These are phyloP conservation scores for Oligophagozyma castellii DNA, from an alignment of 1,139 yeast species.

Conservation along the genomic window DNA sequence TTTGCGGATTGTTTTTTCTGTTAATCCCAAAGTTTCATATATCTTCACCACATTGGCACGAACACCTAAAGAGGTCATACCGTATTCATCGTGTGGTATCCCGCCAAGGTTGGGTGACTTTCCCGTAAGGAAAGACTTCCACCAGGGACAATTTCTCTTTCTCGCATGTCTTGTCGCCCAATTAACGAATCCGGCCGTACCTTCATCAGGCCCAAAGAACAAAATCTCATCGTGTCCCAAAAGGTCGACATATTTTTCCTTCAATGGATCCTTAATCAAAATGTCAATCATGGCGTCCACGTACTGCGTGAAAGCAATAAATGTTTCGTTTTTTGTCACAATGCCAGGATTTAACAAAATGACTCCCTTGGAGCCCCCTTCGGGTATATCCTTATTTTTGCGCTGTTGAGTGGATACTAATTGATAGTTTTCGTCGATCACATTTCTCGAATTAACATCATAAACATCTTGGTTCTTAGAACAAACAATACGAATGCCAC, in stretches of 20 bases:
- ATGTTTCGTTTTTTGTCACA: constrained; percentile 69
- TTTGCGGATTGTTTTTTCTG: constrained; percentile 51
- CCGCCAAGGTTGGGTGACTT: constrained; percentile 89
- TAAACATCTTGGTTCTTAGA: constrained; percentile 80
- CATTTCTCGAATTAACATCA: constrained; percentile 69
- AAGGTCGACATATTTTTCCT: constrained; percentile 76
- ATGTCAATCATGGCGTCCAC: constrained; percentile 84
- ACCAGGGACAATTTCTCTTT: constrained; percentile 91
- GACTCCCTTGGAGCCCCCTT: constrained; percentile 98
- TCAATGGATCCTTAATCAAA: constrained; percentile 64
- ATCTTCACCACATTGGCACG: constrained; percentile 85
- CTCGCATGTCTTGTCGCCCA: constrained; percentile 99
- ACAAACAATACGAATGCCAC: constrained; percentile 93
- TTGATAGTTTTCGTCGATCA: constrained; percentile 93
- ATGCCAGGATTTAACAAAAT: constrained; percentile 65
- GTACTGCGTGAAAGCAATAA: constrained; percentile 82
- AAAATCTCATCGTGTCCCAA: constrained; percentile 77
- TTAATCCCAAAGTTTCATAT: constrained; percentile 61
- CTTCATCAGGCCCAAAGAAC: constrained; percentile 97
- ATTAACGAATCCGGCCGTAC: constrained; percentile 88
- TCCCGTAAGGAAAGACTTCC: constrained; percentile 98
- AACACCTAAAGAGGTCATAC: constrained; percentile 93
- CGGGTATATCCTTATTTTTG: constrained; percentile 96
- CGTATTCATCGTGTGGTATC: constrained; percentile 95
- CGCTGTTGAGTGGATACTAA: constrained; percentile 94